A percentile compares a stretch with the other conserved stretches of the same genome.
phyloP scores from a whole-genome alignment of 441 rosid species.

The Erodium trifolium region DNA sequence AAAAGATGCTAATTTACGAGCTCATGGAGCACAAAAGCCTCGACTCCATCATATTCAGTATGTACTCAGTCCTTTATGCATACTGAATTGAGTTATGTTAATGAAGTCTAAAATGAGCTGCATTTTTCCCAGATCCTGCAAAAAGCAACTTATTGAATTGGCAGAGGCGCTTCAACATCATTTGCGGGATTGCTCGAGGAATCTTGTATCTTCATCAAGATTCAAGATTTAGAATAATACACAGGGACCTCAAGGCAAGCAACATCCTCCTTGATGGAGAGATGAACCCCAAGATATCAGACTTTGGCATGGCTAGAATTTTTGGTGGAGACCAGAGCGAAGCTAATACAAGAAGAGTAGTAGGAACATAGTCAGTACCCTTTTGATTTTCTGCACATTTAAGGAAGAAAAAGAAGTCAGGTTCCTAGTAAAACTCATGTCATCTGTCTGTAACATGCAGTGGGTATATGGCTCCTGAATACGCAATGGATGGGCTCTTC shows the following conservation, averaged over 20 bases:
- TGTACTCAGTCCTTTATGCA: neutral
- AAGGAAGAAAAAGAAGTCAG: too few species aligned
- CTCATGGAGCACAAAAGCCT: constrained; percentile 47
- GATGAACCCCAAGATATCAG: constrained; percentile 63
- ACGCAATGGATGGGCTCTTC: constrained; percentile 36
- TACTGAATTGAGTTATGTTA: too few species aligned
- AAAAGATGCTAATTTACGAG: constrained; percentile 55
- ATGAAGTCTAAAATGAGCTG: neutral
- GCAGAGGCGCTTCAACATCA: constrained; percentile 38
- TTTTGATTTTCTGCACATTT: too few species aligned
- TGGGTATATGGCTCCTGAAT: constrained; percentile 28
- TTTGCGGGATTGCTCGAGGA: constrained; percentile 60
- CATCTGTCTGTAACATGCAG: constrained; percentile 18
- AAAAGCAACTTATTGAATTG: constrained; percentile 23
- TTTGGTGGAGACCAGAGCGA: constrained; percentile 44
- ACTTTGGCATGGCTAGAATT: constrained; percentile 64
- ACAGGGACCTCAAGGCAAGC: constrained; percentile 21
- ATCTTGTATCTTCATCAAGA: constrained; percentile 70
- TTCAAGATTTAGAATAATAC: constrained; percentile 29
- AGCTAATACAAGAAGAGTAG: constrained; percentile 47
- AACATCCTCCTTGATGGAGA: constrained; percentile 47
- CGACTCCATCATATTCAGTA: constrained; percentile 44
- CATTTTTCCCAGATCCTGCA: constrained; percentile 21
- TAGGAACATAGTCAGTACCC: constrained; percentile 62
- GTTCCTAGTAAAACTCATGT: neutral